Conservation (phyloP, 1,139 yeast genomes). For the Taphrina wiesneri region DNA sequence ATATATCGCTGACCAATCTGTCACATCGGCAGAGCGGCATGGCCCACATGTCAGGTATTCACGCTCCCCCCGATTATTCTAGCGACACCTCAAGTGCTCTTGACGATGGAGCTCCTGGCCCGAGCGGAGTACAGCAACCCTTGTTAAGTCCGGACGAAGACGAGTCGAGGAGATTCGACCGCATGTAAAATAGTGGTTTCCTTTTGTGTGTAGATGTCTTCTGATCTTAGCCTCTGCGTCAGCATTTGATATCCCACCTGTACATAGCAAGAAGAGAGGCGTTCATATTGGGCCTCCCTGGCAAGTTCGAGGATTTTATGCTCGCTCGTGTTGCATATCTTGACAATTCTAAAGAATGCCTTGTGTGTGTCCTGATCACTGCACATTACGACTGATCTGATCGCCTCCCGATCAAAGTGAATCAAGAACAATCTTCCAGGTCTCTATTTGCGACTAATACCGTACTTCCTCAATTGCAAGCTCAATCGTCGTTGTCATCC, state of each 20-base stretch:
- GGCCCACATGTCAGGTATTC: background rate
- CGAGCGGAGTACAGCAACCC: slow-evolving; percentile 1
- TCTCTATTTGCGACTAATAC: background rate
- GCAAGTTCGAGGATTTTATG: background rate
- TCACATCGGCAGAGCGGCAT: slow-evolving; percentile 15
- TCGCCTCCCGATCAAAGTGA: background rate
- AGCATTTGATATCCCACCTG: background rate
- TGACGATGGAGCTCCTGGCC: slow-evolving; percentile 24
- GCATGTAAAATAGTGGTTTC: slow-evolving; percentile 11
- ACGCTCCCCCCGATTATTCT: slow-evolving; percentile 12
- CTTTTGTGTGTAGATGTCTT: background rate
- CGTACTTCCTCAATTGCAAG: too few relatives aligned
- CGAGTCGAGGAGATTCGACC: slow-evolving; percentile 10
- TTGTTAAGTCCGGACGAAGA: slow-evolving; percentile 5
- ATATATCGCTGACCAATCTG: slow-evolving; percentile 20
- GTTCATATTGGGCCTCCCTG: background rate
- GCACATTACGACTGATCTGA: too few relatives aligned
- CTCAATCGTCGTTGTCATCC: too few relatives aligned
- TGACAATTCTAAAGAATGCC: too few relatives aligned
- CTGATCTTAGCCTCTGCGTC: slow-evolving; percentile 2
- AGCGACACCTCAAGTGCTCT: slow-evolving; percentile 17
- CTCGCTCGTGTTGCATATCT: too few relatives aligned
- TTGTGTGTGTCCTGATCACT: too few relatives aligned
- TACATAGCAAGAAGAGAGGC: background rate
- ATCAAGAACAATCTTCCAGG: background rate